Evolutionary conservation across 2,329 filamentous ascomycete species (phyloP), one percentile per base, ranked within the genome.

Genomic region (Ceratocystis destructans): DNA sequence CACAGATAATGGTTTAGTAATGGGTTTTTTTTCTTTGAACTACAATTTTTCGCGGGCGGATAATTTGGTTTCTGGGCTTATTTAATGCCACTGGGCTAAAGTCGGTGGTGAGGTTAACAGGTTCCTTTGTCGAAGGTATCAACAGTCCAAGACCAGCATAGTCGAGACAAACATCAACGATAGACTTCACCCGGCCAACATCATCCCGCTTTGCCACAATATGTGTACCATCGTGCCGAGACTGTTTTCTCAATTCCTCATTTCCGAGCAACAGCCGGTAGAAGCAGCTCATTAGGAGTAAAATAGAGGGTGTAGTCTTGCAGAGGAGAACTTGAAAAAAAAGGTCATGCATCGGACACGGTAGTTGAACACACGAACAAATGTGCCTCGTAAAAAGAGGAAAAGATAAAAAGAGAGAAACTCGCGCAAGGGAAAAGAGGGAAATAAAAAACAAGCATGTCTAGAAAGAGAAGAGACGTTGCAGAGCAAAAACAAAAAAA

Each of bases 31-130:
- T 59, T 53, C 48, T 53, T 59, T 64, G 46, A 64, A 62, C 55
- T 66, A 61, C 25, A 22, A 62, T 55, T 64, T 68, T 63, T 10
- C 6, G 33, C 33, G 8, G 66, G 65, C 61, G 62, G 65, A 44
- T 65, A 67, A 67, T 65, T 65, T 57, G 62, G 64, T 66, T 68
- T 67, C 31, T 20, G 59, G 50, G 65, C 62, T 57, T 67, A 67
- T 67, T 45, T 61, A 65, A 64, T 44, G 66, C 64, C 66, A 44
- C 59, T 50, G 64, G 64, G 50, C 66, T 53, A 61, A 68, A 66
- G 64, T 53, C 66, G 44, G 61, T 25, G 50, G 63, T 65, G 8
- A 10, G 46, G 45, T 8, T 41, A 41, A 41, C 10, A 41, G 37
- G 37, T 4, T 15, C 48, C n/a, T 20, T 25, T 22, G 48, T 53